Base-by-base conservation (phyloP, 2,329 filamentous ascomycete genomes). In the Leptosphaerulina australis region DNA sequence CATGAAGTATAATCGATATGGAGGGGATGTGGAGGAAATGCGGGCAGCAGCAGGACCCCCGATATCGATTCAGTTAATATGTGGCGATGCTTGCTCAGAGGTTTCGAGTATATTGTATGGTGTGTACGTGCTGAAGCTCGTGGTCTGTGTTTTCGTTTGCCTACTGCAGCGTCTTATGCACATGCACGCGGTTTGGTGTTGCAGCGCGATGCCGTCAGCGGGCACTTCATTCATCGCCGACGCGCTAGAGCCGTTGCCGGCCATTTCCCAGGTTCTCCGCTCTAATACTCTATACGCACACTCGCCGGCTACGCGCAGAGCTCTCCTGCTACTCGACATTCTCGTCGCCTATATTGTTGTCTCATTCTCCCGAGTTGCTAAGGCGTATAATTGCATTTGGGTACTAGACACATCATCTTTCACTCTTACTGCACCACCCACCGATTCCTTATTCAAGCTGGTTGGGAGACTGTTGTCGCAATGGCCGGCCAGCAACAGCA, bases 401-500 rank as follows among this genome's bases (percentile, higher is more conserved):
- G 12, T 30, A n/a, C 14, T 36, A 24, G 22, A n/a, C 25, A 31
- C 29, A n/a, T 41, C 25, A 4, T 31, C 31, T 26, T 31, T 6
- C 22, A 45, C 39, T n/a, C 46, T 36, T 12, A 20, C 20, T 29
- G 20, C 38, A 14, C 29, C 10, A 37, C 15, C 17, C 24, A 31
- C 53, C 58, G 41, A 52, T 56, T 58, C 56, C 55, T 48, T 28
- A 37, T 50, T 50, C 35, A 48, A 43, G 49, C 65, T 59, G 49
- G 44, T 60, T 26, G 38, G 34, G 45, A 56, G 45, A 49, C 55
- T 36, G 37, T 55, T 45, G 45, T 52, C 64, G 59, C 60, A 58
- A 74, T 73, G 71, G 69, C 70, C 26, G 67, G 69, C 52, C 70
- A 73, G 52, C 72, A 74, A 62, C 68, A 72, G 56, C 68, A 72